A percentile compares a stretch with the other conserved stretches of the same genome.
Conservation (phyloP, 495 filamentous ascomycete species). For the Talaromyces trachyspermus region DNA sequence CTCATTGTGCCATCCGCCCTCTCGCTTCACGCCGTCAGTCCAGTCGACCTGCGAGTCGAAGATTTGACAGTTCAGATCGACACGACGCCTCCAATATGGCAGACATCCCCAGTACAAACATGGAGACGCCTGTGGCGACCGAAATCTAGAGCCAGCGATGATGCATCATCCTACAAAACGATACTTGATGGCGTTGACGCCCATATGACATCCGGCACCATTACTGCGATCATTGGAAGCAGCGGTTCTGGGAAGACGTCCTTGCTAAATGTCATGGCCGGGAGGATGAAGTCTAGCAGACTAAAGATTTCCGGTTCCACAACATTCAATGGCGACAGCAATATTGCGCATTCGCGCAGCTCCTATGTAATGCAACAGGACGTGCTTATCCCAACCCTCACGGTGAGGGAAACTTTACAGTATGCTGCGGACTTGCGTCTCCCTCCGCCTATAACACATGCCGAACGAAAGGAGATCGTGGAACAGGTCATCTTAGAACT, state of each 20-base stretch:
- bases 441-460: constrained; percentile 48
- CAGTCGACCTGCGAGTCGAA: constrained; percentile 49
- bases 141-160: constrained; percentile 5
- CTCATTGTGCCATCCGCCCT: constrained; percentile 17
- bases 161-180: constrained; percentile 11
- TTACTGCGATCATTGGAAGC: constrained; percentile 67
- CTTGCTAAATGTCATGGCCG: constrained; percentile 60
- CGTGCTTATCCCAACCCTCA: constrained; percentile 59
- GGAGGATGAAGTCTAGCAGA: constrained; percentile 49
- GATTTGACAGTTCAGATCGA: constrained; percentile 50
- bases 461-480: constrained; percentile 52
- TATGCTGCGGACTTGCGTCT: constrained; percentile 67
- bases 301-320: constrained; percentile 46
- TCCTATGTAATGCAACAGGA: constrained; percentile 77
- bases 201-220: constrained; percentile 49
- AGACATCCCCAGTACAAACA: constrained; percentile 16
- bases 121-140: constrained; percentile 20
- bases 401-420: constrained; percentile 62
- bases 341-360: constrained; percentile 47
- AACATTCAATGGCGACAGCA: constrained; percentile 47
- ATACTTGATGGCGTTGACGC: constrained; percentile 50
- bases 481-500: constrained; percentile 69
- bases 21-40: constrained; percentile 52
- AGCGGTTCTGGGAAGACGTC: constrained; percentile 71
- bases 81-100: constrained; percentile 36